Evolutionary conservation across 345 rosid species (phyloP).

Genomic region (Gossypium australe): DNA sequence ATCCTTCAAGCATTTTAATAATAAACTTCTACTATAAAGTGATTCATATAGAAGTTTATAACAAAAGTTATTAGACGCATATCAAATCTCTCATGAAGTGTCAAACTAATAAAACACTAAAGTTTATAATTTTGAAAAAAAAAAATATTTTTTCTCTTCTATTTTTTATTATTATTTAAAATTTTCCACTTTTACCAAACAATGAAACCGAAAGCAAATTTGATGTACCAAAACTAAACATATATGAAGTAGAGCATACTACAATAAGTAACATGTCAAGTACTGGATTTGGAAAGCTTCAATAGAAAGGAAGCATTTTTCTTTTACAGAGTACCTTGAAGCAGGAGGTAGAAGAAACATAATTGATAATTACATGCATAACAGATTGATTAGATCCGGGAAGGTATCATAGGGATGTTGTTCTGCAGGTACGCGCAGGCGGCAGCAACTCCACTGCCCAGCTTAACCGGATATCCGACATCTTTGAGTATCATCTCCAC

Average conservation of each 20-base stretch:
- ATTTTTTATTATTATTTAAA: too few species aligned
- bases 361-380: constrained; percentile 30
- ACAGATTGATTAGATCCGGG: constrained; percentile 53
- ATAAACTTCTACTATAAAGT: too few species aligned
- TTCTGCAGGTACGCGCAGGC: constrained; percentile 83
- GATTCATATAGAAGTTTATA: too few species aligned
- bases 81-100: too few species aligned
- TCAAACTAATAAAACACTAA: too few species aligned
- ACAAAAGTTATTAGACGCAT: too few species aligned
- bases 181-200: too few species aligned
- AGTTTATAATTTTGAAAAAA: too few species aligned
- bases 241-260: neutral
- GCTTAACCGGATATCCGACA: constrained; percentile 80
- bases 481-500: constrained; percentile 98
- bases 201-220: too few species aligned
- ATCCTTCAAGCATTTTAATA: too few species aligned
- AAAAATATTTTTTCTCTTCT: too few species aligned
- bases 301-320: neutral
- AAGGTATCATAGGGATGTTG: constrained; percentile 67
- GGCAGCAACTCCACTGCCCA: constrained; percentile 96
- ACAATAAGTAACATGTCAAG: neutral
- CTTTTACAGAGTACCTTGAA: constrained; percentile 22
- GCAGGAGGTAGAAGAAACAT: constrained; percentile 10
- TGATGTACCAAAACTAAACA: neutral
- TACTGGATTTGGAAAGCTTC: neutral